Conservation (phyloP, 176 grass and related monocot genomes). For the Carex cristatella region DNA sequence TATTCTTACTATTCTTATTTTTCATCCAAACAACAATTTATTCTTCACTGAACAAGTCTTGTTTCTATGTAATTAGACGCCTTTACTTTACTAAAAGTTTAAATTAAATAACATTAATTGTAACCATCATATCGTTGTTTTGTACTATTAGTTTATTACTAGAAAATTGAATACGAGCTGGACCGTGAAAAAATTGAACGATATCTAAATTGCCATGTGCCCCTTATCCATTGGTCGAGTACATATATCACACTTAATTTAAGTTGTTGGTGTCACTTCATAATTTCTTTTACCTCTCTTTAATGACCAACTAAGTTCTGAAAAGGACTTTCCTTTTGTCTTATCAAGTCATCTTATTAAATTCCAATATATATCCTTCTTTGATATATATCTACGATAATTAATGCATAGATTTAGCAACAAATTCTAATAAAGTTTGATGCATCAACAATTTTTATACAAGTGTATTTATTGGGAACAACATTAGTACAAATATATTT, state of each 20-base stretch:
- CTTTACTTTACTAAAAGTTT: not conserved
- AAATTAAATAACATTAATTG: not conserved
- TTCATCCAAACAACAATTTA: no score
- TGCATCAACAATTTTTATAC: not conserved
- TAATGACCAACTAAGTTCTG: constrained; percentile 17
- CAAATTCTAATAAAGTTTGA: not conserved
- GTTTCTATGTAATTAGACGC: not conserved
- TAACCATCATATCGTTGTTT: not conserved
- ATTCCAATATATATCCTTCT: not conserved
- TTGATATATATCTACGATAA: not conserved
- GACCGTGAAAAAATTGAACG: constrained; percentile 1
- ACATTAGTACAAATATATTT: no score
- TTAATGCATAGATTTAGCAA: not conserved
- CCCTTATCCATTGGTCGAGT: not conserved
- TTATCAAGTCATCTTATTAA: not conserved
- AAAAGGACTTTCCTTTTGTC: constrained; percentile 1
- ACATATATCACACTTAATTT: not conserved
- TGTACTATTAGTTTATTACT: not conserved
- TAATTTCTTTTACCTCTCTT: not conserved
- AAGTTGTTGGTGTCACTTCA: not conserved
- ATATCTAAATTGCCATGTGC: constrained; percentile 9
- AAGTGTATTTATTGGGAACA: no score
- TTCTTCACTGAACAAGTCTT: not conserved
- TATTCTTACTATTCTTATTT: no score
- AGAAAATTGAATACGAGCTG: not conserved